Evolutionary conservation across 177 flowering plant species (phyloP), one percentile per base, ranked within the genome.

Genomic region (Vitis hybrid): DNA sequence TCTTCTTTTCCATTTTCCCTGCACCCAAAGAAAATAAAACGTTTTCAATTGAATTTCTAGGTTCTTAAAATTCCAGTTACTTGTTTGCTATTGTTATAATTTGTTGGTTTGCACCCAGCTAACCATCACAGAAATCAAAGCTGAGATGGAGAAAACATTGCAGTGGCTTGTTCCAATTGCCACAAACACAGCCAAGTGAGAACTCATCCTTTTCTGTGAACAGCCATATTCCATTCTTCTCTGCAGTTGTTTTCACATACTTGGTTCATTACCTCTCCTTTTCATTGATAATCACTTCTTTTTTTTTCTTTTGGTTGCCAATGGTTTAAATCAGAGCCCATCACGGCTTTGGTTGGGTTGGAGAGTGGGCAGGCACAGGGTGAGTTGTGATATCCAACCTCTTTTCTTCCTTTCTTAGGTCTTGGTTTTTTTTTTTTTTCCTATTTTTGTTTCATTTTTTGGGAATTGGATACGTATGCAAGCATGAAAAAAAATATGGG

Each of bases 161-260:
- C 83, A 82, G 55, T 94, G 98, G 97, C 88, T 94, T 14, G 91
- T 88, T 73, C 97, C 95, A 10, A 35, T 94, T 46, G 98, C 98
- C 60, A 65, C 91, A 60, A 89, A 87, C 67, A 94, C 98, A 2
- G 87, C 85, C 72, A 94, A 87, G 98, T 92, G 85, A 13, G 87
- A 41, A 41, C 46, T 41, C 9, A 27, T 41, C 8, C 46, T 8
- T 41, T 41, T 41, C 46, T 41, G 46, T 41, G 46, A 41, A 41
- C 46, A 41, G 46, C 46, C 46, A 41, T 41, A 41, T 41, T 41
- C 46, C 58, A 54, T 54, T 54, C 58, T 54, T 11, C 56, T 53
- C 15, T 53, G 13, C 56, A 53, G 11, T 53, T 21, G 61, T 11
- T 14, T n/a, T 58, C 61, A 9, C 15, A 58, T 55, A 1, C 20